Percentiles rank a stretch among this genome's conserved stretches.
Conservation (phyloP, 257 asterid species). For the Thymus quinquecostatus region DNA sequence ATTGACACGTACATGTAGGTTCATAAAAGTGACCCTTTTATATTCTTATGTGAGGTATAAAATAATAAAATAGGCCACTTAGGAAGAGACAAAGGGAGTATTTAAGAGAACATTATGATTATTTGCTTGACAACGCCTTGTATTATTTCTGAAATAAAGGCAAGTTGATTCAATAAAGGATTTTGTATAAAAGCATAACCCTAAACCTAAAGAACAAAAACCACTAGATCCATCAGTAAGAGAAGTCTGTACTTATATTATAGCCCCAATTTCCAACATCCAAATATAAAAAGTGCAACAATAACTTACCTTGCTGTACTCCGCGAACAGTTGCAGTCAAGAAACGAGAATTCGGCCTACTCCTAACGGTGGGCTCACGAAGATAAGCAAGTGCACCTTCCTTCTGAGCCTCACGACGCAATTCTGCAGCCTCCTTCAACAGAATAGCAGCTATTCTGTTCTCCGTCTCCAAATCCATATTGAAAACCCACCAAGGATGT, state of each 20-base stretch:
- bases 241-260: constrained; percentile 3
- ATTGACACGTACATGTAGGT: too few relatives aligned
- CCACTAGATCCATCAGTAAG: neutral
- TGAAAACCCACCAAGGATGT: constrained; percentile 24
- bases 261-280: constrained; percentile 20
- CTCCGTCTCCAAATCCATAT: constrained; percentile 90
- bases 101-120: neutral
- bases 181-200: neutral
- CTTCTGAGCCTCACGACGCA: constrained; percentile 77
- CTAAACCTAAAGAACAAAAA: neutral
- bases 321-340: constrained; percentile 93
- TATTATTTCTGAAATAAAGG: constrained; percentile 2
- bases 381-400: constrained; percentile 92
- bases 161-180: neutral
- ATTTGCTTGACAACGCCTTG: neutral
- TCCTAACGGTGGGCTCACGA: constrained; percentile 63
- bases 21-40: too few relatives aligned
- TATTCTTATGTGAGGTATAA: too few relatives aligned
- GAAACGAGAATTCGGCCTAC: constrained; percentile 91
- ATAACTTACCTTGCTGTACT: constrained; percentile 80
- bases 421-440: constrained; percentile 86
- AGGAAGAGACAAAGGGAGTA: too few relatives aligned
- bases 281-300: neutral
- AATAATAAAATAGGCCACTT: too few relatives aligned
- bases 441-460: constrained; percentile 86